Percentiles rank a stretch among this genome's conserved stretches.
These are phyloP conservation scores for Naganishia antarctica DNA, from an alignment of 768 basidiomycete genomes.

Conservation along the genomic window DNA sequence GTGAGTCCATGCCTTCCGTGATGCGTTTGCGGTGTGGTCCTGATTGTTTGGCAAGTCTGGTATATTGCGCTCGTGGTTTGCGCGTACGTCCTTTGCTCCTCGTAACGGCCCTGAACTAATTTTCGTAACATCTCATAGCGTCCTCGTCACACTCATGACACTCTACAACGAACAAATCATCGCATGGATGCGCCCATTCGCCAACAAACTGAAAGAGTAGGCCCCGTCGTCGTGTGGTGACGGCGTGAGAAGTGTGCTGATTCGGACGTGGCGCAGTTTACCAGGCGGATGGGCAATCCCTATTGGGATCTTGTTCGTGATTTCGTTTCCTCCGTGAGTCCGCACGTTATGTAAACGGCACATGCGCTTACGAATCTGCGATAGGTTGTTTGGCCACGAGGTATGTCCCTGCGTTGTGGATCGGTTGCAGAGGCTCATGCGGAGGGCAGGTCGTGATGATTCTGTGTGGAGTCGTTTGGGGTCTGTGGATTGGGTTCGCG, in stretches of 20 bases:
- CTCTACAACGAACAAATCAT: constrained; percentile 71
- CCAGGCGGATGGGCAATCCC: constrained; percentile 68
- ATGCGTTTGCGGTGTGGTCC: not conserved
- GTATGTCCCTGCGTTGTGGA: constrained; percentile 25
- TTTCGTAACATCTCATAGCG: no score
- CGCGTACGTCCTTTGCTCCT: no score
- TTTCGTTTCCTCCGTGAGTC: constrained; percentile 77
- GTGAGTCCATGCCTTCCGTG: constrained; percentile 28
- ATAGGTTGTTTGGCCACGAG: constrained; percentile 69
- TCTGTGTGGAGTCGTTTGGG: constrained; percentile 50
- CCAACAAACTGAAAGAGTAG: constrained; percentile 59
- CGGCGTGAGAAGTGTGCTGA: no score
- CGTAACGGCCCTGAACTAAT: no score
- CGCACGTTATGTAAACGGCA: no score
- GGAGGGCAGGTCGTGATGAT: constrained; percentile 41
- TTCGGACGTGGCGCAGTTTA: constrained; percentile 37
- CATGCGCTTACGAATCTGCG: no score
- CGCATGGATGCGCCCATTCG: constrained; percentile 61
- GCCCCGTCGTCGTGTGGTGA: constrained; percentile 8
- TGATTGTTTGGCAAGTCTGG: constrained; percentile 20
- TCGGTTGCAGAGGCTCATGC: not conserved
- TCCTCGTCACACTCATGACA: constrained; percentile 56
- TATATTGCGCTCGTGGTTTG: constrained; percentile 53
- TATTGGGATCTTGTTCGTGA: constrained; percentile 71
- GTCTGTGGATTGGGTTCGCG: constrained; percentile 48